Evolutionary conservation across 805 yeast genomes (phyloP).

Genomic region (Candida namnaoensis): DNA sequence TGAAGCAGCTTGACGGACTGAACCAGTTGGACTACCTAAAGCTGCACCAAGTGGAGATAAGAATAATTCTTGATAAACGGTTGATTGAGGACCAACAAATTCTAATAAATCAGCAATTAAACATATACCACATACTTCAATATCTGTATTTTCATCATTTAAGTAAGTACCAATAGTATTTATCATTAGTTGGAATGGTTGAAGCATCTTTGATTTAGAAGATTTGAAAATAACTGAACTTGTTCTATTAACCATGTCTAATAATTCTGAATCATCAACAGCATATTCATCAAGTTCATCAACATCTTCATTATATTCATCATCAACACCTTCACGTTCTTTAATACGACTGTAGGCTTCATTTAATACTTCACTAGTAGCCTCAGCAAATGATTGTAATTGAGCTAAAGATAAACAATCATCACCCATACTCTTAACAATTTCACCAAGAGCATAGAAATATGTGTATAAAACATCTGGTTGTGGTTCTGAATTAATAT

Average conservation of each 20-base stretch:
- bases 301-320: conserved; percentile 80
- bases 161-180: conserved; percentile 57
- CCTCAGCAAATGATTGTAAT: conserved; percentile 44
- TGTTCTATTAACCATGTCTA: conserved; percentile 78
- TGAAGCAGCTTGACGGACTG: conserved; percentile 81
- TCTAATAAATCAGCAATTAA: conserved; percentile 77
- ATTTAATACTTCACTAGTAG: conserved; percentile 49
- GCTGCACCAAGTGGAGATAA: conserved; percentile 57
- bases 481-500: conserved; percentile 70
- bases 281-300: conserved; percentile 36
- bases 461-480: conserved; percentile 75
- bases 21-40: conserved; percentile 55
- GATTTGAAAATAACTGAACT: conserved; percentile 63
- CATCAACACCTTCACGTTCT: conserved; percentile 67
- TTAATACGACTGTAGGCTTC: conserved; percentile 68
- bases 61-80: conserved; percentile 56
- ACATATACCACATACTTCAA: conserved; percentile 71
- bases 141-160: conserved; percentile 56
- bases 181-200: conserved; percentile 53
- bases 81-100: conserved; percentile 63
- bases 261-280: conserved; percentile 65
- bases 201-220: conserved; percentile 47
- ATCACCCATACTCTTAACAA: conserved; percentile 60
- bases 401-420: conserved; percentile 48
- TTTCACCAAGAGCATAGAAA: conserved; percentile 61